Conservation (phyloP, 2,329 filamentous ascomycete species). For the Ceratocystis ficicola region DNA sequence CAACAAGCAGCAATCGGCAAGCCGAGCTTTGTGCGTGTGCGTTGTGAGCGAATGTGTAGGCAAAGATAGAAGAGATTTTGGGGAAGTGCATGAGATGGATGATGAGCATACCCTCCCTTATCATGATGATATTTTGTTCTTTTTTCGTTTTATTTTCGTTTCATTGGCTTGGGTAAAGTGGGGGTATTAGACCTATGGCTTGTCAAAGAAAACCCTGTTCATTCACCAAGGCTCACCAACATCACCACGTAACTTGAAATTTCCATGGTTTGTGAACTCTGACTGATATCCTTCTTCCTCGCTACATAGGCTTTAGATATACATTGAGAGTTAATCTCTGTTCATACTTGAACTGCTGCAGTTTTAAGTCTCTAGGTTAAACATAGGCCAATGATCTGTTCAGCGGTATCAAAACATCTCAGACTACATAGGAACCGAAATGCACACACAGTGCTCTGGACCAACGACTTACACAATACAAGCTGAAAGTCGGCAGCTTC, state of each 20-base stretch:
- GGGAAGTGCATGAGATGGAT: background rate
- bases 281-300: slow-evolving; percentile 14
- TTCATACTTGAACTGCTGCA: background rate
- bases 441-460: background rate
- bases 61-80: background rate
- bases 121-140: slow-evolving; percentile 16
- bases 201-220: slow-evolving; percentile 6
- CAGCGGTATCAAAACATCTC: background rate
- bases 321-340: background rate
- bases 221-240: background rate
- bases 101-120: background rate
- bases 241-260: slow-evolving; percentile 4
- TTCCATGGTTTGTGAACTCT: background rate
- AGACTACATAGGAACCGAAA: background rate
- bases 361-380: background rate
- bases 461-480: background rate
- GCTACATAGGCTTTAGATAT: slow-evolving; percentile 16
- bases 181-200: slow-evolving; percentile 10
- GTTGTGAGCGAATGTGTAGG: background rate
- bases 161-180: slow-evolving; percentile 3
- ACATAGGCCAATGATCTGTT: background rate
- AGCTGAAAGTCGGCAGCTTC: background rate
- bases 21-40: background rate
- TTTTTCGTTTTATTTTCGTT: slow-evolving; percentile 6
- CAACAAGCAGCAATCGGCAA: slow-evolving; percentile 4